These are phyloP conservation scores for Xylariomycetidae sp. DNA, from an alignment of 2,329 filamentous ascomycete genomes.

Conservation along the genomic window DNA sequence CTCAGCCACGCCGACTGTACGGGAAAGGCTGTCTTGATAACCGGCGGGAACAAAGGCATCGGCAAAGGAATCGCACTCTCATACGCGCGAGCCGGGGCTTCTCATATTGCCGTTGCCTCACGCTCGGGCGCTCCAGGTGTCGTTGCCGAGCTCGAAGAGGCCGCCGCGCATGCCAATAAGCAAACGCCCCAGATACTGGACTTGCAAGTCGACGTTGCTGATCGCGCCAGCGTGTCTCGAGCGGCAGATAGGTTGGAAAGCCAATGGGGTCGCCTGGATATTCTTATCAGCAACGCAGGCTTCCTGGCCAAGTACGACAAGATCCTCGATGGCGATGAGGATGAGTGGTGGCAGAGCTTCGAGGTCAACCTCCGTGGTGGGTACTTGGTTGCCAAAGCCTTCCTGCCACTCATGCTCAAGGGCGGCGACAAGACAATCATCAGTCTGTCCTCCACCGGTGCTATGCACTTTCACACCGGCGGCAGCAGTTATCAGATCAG, in stretches of 20 bases:
- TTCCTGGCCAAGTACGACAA: conserved; percentile 30
- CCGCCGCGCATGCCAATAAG: conserved; percentile 25
- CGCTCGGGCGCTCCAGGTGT: conserved; percentile 37
- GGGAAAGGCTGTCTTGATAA: conserved; percentile 41
- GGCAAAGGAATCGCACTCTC: conserved; percentile 48
- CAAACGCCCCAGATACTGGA: conserved; percentile 33
- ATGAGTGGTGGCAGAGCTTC: conserved; percentile 40
- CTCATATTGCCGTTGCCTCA: conserved; percentile 46
- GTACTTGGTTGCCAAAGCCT: conserved; percentile 37
- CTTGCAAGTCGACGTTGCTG: conserved; percentile 33
- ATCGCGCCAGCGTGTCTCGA: conserved; percentile 25
- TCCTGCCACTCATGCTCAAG: conserved; percentile 40
- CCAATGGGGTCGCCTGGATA: conserved; percentile 31
- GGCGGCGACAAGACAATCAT: conserved; percentile 36
- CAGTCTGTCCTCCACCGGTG: conserved; percentile 40
- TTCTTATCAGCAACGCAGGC: conserved; percentile 39
- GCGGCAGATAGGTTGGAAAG: conserved; percentile 20
- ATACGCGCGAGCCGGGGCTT: conserved; percentile 48
- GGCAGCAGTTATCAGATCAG: conserved; percentile 38
- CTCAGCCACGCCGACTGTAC: conserved; percentile 28
- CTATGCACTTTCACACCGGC: conserved; percentile 27
- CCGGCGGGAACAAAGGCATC: conserved; percentile 49
- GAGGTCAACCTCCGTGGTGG: conserved; percentile 46
- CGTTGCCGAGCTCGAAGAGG: conserved; percentile 26
- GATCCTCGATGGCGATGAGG: conserved; percentile 32